A percentile compares a stretch with the other conserved stretches of the same genome.
Conservation (phyloP, 805 yeast species). For the Kodamaea jinghongensis region DNA sequence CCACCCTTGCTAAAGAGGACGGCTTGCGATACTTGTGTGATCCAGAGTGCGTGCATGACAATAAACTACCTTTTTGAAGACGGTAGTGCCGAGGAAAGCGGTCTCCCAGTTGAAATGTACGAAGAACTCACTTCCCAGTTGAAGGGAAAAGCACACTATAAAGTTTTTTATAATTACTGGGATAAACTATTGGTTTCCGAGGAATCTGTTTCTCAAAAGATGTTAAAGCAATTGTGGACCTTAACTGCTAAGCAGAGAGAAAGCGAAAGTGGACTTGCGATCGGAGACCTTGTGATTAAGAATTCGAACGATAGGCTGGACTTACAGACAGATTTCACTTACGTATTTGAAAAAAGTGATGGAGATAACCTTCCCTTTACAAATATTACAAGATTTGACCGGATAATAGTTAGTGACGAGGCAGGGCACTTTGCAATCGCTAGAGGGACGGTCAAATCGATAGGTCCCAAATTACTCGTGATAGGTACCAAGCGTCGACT, state of each 20-base stretch:
- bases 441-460: constrained; percentile 51
- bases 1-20: constrained; percentile 55
- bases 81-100: constrained; percentile 55
- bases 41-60: constrained; percentile 61
- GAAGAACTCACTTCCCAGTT: constrained; percentile 52
- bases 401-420: constrained; percentile 76
- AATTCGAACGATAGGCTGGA: constrained; percentile 21
- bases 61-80: constrained; percentile 56
- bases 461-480: constrained; percentile 43
- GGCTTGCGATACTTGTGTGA: constrained; percentile 60
- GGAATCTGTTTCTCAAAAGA: constrained; percentile 52
- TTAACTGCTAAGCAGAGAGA: constrained; percentile 60
- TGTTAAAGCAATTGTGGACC: constrained; percentile 69
- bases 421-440: constrained; percentile 73
- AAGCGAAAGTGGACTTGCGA: constrained; percentile 52
- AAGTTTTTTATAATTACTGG: constrained; percentile 68
- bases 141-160: constrained; percentile 36
- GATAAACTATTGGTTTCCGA: constrained; percentile 70
- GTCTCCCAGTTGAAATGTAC: constrained; percentile 48
- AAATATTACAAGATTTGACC: constrained; percentile 58
- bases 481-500: constrained; percentile 57
- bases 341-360: constrained; percentile 46
- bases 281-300: constrained; percentile 49
- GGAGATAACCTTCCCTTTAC: constrained; percentile 24
- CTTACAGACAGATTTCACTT: constrained; percentile 33